A percentile compares a stretch with the other conserved stretches of the same genome.
Conservation (phyloP, 1,284 basidiomycete species). For the Tylopilus microsporus region DNA sequence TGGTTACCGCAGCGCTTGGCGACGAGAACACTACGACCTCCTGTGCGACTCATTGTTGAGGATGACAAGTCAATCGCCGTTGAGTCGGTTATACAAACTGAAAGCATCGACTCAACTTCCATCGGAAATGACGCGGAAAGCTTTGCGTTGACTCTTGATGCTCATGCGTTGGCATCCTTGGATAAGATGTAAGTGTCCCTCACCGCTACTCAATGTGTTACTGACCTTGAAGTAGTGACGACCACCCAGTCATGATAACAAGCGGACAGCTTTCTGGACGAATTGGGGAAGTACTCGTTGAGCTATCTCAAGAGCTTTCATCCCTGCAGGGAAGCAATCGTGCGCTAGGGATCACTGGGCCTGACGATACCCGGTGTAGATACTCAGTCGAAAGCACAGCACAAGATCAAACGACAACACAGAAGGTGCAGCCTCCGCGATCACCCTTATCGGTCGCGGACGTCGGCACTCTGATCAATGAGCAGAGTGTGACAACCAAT, state of each 20-base stretch:
- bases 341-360: background rate
- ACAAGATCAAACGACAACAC: background rate
- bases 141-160: background rate
- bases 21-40: no score
- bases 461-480: background rate
- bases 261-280: background rate
- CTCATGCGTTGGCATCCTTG: background rate
- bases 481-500: background rate
- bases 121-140: background rate
- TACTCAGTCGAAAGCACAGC: background rate
- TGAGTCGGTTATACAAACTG: background rate
- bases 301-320: background rate
- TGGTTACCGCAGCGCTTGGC: no score
- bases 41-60: no score
- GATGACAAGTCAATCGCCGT: background rate
- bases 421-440: background rate
- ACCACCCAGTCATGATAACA: background rate
- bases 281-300: background rate
- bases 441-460: background rate
- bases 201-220: background rate
- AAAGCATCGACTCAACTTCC: background rate
- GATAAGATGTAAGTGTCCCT: slow-evolving; percentile 1
- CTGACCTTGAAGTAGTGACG: background rate
- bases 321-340: background rate
- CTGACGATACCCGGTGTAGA: background rate